phyloP scores from a whole-genome alignment of 2,329 filamentous ascomycete genomes.

The Raffaelea arxii region DNA sequence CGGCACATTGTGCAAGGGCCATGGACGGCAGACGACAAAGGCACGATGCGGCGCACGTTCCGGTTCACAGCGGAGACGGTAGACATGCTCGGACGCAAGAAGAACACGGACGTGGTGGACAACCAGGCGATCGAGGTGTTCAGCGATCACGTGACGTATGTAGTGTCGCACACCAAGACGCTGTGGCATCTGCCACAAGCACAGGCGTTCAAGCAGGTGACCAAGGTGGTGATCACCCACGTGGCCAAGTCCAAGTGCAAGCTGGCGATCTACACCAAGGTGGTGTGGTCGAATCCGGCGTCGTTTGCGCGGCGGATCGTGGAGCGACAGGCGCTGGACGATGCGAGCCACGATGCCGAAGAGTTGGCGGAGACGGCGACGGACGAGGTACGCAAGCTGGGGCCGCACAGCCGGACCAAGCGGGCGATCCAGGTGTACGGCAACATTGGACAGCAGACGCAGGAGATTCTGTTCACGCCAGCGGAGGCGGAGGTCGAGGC shows the following conservation, averaged over 20 bases:
- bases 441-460: constrained; percentile 58
- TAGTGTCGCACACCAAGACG: constrained; percentile 51
- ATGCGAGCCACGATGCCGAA: constrained; percentile 62
- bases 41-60: constrained; percentile 68
- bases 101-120: constrained; percentile 59
- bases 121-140: constrained; percentile 79
- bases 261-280: constrained; percentile 74
- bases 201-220: constrained; percentile 69
- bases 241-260: constrained; percentile 87
- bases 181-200: constrained; percentile 81
- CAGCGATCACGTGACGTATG: constrained; percentile 63
- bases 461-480: constrained; percentile 51
- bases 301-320: constrained; percentile 50
- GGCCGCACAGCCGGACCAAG: constrained; percentile 63
- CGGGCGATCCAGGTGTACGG: constrained; percentile 74
- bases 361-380: constrained; percentile 67
- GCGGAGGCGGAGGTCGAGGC: constrained; percentile 19
- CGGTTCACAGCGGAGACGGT: constrained; percentile 64
- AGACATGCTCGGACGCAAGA: constrained; percentile 54
- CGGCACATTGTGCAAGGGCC: constrained; percentile 76
- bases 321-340: constrained; percentile 64
- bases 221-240: constrained; percentile 89
- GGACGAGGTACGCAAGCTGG: constrained; percentile 67
- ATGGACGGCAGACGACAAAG: constrained; percentile 64
- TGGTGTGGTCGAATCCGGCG: constrained; percentile 73